Evolutionary conservation across 148 eudicot species (phyloP).

Genomic region (Linanthus parryae): DNA sequence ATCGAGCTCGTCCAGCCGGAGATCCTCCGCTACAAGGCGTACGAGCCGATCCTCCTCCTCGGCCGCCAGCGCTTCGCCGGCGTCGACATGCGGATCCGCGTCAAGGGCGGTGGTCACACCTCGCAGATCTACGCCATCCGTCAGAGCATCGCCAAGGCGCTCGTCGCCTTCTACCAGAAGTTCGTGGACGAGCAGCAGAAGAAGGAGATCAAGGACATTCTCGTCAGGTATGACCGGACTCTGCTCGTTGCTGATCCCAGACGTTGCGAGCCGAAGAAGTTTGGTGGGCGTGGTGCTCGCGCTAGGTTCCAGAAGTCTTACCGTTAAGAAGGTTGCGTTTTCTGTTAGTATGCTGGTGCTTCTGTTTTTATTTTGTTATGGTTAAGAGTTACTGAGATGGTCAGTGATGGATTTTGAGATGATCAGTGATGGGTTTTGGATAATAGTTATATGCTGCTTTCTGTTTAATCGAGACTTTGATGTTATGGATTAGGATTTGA

Average conservation of each 20-base stretch:
- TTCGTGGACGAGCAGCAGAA: constrained; percentile 43
- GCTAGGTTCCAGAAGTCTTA: constrained; percentile 54
- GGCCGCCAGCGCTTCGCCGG: constrained; percentile 42
- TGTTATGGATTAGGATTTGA: neutral
- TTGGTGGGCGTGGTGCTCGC: constrained; percentile 56
- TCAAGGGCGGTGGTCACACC: constrained; percentile 50
- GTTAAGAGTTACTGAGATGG: neutral
- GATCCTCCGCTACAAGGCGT: constrained; percentile 42
- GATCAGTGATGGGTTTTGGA: neutral
- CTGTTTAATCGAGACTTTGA: neutral
- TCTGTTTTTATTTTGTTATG: neutral
- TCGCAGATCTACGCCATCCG: constrained; percentile 51
- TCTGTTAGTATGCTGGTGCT: neutral
- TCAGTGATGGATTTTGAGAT: no score
- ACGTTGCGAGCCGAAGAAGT: constrained; percentile 55
- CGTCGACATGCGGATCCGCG: constrained; percentile 47
- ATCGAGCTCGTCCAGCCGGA: constrained; percentile 45
- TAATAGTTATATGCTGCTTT: neutral
- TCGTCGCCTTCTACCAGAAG: constrained; percentile 47
- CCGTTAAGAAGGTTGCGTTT: constrained; percentile 18
- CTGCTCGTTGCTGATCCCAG: constrained; percentile 47
- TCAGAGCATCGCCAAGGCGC: constrained; percentile 45
- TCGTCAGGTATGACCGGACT: constrained; percentile 49
- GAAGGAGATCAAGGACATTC: constrained; percentile 54
- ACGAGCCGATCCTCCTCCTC: constrained; percentile 41